Base-by-base conservation (phyloP, 1,284 basidiomycete species). In the Filobasidium uniguttulatum region DNA sequence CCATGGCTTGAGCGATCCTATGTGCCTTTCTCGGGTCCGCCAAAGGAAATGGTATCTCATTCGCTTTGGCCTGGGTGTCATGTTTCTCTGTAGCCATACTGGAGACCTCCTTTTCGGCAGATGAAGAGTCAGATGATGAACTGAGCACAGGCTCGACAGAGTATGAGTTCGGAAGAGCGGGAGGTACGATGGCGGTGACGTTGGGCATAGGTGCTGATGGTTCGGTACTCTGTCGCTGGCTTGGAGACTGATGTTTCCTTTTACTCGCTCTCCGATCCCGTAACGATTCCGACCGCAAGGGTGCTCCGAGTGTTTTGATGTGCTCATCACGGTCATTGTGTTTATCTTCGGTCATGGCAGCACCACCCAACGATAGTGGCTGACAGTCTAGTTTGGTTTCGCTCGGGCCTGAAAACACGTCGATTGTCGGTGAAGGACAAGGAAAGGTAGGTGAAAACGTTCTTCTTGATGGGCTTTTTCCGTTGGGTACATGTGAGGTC, bases 1-100 rank as follows among this genome's bases (percentile, higher is more conserved):
- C 40, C 40, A 43, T 43, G 7, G 40, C 40, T 19, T 43, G 40
- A 29, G 40, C 40, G 15, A 43, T 43, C 25, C 40, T 23, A 15
- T 23, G 26, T 3, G 29, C 15, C 15, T 43, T 43, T 19, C 40
- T 26, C 14, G 40, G n/a, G 15, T 43, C 40, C n/a, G n/a, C n/a
- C n/a, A n/a, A n/a, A n/a, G n/a, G n/a, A n/a, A n/a, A n/a, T n/a
- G n/a, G n/a, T n/a, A n/a, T n/a, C n/a, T n/a, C 23, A 43, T 43
- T 8, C 25, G 4, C 22, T 14, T 5, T 28, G 15, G 36, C 36
- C 12, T 22, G n/a, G 20, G 12, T 38, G 40, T 33, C n/a, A 10
- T n/a, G 31, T n/a, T 33, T 33, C 10, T n/a, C 9, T n/a, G 31
- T 33, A 10, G 10, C 31, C 10, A n/a, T 10, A 10, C 31, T 9